phyloP scores from a whole-genome alignment of 805 yeast genomes.

The Millerozyma acaciae region DNA sequence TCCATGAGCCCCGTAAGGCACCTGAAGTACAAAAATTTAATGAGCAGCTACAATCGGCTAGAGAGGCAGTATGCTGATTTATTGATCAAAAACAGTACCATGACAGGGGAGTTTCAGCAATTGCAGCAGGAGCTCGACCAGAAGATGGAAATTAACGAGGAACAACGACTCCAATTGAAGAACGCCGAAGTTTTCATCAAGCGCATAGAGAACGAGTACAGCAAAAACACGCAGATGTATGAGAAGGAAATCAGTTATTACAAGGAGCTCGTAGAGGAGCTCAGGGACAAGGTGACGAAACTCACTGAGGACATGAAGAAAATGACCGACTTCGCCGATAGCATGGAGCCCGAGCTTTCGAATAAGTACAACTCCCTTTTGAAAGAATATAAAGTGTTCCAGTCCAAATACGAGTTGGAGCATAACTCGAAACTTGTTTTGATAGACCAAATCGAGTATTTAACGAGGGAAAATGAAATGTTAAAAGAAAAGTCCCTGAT shows the following conservation, averaged over 20 bases:
- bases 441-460: conserved; percentile 51
- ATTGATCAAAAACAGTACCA: conserved; percentile 21
- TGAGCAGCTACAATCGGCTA: conserved; percentile 7
- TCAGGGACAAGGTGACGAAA: conserved; percentile 22
- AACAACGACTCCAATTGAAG: conserved; percentile 22
- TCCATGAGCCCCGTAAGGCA: conserved; percentile 6
- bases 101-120: conserved; percentile 24
- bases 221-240: conserved; percentile 23
- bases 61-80: conserved; percentile 29
- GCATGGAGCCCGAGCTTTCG: conserved; percentile 11
- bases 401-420: conserved; percentile 51
- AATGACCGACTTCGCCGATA: conserved; percentile 9
- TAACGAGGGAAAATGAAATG: conserved; percentile 33
- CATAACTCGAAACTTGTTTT: conserved; percentile 48
- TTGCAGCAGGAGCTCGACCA: conserved; percentile 27
- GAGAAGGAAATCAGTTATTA: conserved; percentile 28
- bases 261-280: conserved; percentile 29
- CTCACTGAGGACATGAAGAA: conserved; percentile 15
- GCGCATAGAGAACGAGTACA: conserved; percentile 25
- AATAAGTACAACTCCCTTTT: conserved; percentile 26
- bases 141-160: conserved; percentile 22
- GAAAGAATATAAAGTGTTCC: conserved; percentile 38
- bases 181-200: conserved; percentile 27
- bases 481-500: conserved; percentile 2
- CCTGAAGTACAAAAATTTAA: conserved; percentile 3